A percentile compares a stretch with the other conserved stretches of the same genome.
phyloP scores from a whole-genome alignment of 306 rosid species.

The Vicia villosa region DNA sequence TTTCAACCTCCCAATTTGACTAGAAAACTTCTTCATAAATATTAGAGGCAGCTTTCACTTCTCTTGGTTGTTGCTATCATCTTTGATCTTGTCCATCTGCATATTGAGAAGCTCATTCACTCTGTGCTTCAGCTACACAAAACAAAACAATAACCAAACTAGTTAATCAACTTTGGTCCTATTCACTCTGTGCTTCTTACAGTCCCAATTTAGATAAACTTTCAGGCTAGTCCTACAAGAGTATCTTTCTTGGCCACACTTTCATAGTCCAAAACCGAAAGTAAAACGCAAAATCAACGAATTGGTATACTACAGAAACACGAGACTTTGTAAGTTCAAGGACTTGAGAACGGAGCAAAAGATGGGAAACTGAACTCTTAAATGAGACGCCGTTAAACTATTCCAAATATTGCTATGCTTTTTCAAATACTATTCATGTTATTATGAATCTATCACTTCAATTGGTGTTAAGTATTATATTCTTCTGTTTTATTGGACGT shows the following conservation, averaged over 20 bases:
- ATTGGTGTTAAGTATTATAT: neutral
- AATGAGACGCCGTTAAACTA: no score
- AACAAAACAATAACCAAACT: conserved; percentile 2
- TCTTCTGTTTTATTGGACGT: neutral
- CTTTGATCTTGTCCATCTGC: conserved; percentile 66
- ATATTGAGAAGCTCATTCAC: conserved; percentile 71
- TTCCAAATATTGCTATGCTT: neutral
- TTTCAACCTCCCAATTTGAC: conserved; percentile 11
- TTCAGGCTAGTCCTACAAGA: neutral
- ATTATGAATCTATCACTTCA: neutral
- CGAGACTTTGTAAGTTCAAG: neutral
- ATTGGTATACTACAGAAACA: neutral
- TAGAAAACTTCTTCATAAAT: conserved; percentile 25
- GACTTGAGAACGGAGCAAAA: neutral
- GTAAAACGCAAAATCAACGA: neutral
- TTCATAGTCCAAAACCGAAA: neutral
- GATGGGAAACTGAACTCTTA: neutral
- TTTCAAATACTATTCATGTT: neutral
- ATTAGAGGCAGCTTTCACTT: conserved; percentile 3
- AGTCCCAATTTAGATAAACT: neutral
- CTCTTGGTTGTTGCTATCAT: conserved; percentile 32
- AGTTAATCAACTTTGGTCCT: neutral
- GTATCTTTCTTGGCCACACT: neutral
- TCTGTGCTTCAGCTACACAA: conserved; percentile 66
- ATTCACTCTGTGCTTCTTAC: no score